A percentile compares a stretch with the other conserved stretches of the same genome.
phyloP scores from a whole-genome alignment of 2,329 filamentous ascomycete species.

The Pseudonectria foliicola region DNA sequence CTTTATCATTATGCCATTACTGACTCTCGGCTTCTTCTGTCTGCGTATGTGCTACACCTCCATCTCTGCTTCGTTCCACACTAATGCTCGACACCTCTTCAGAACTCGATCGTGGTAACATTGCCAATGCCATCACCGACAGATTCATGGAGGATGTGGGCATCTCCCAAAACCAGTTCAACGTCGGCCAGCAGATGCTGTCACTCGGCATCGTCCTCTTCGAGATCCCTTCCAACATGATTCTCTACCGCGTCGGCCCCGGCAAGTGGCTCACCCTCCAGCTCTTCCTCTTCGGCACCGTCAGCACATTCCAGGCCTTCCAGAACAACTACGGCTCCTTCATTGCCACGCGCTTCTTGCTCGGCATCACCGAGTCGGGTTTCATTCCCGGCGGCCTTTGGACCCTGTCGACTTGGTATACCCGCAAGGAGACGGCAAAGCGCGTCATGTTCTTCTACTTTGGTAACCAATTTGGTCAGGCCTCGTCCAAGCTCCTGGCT shows the following conservation, averaged over 20 bases:
- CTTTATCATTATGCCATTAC: slow-evolving; percentile 34
- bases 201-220: slow-evolving; percentile 42
- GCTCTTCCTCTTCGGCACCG: slow-evolving; percentile 45
- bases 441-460: slow-evolving; percentile 49
- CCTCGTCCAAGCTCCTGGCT: slow-evolving; percentile 31
- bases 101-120: slow-evolving; percentile 35
- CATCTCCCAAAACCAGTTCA: slow-evolving; percentile 44
- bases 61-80: neutral
- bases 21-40: slow-evolving; percentile 36
- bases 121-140: slow-evolving; percentile 41
- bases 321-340: slow-evolving; percentile 39
- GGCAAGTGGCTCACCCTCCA: slow-evolving; percentile 47
- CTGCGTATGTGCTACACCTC: slow-evolving; percentile 26
- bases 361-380: slow-evolving; percentile 47
- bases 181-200: slow-evolving; percentile 43
- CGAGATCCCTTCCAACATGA: slow-evolving; percentile 33
- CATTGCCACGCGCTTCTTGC: slow-evolving; percentile 42
- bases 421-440: slow-evolving; percentile 42
- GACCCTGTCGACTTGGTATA: slow-evolving; percentile 50
- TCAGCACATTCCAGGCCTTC: slow-evolving; percentile 49
- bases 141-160: slow-evolving; percentile 43
- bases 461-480: slow-evolving; percentile 44
- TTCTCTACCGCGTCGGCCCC: slow-evolving; percentile 31
- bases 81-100: neutral
- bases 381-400: slow-evolving; percentile 47